phyloP scores from a whole-genome alignment of 179 eudicot species.

The Spergularia azorica region DNA sequence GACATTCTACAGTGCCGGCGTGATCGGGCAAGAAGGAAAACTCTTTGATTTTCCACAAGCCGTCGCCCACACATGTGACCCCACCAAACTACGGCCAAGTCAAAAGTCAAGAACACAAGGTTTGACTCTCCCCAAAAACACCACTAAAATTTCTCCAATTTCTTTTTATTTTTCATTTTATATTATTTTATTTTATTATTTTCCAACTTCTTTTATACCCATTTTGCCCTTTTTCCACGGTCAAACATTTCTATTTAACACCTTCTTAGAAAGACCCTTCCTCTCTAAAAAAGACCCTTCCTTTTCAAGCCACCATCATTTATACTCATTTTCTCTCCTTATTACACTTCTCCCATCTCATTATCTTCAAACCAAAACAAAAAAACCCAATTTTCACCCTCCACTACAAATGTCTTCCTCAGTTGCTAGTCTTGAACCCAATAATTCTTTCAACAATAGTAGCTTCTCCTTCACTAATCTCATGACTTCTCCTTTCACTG shows the following conservation, averaged over 20 bases:
- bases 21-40: neutral
- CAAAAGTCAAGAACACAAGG: slow-evolving; percentile 60
- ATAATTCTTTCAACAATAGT: slow-evolving; percentile 19
- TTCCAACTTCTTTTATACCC: neutral
- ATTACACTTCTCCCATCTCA: neutral
- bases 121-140: slow-evolving; percentile 44
- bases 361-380: neutral
- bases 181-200: neutral
- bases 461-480: slow-evolving; percentile 41
- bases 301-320: slow-evolving; percentile 27
- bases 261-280: slow-evolving; percentile 31
- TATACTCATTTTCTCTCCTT: neutral
- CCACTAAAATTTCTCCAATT: neutral
- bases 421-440: slow-evolving; percentile 42
- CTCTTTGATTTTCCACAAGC: slow-evolving; percentile 17
- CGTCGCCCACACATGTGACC: slow-evolving; percentile 22
- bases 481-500: slow-evolving; percentile 60
- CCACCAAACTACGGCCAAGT: slow-evolving; percentile 10
- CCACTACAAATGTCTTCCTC: slow-evolving; percentile 52
- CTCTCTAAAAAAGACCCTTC: slow-evolving; percentile 4
- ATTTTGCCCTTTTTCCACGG: slow-evolving; percentile 50
- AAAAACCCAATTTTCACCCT: neutral
- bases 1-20: slow-evolving; percentile 29
- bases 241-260: slow-evolving; percentile 41
- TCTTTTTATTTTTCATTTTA: neutral